Conservation (phyloP, 1,284 basidiomycete genomes). For the Phylloboletellus chloephorus region DNA sequence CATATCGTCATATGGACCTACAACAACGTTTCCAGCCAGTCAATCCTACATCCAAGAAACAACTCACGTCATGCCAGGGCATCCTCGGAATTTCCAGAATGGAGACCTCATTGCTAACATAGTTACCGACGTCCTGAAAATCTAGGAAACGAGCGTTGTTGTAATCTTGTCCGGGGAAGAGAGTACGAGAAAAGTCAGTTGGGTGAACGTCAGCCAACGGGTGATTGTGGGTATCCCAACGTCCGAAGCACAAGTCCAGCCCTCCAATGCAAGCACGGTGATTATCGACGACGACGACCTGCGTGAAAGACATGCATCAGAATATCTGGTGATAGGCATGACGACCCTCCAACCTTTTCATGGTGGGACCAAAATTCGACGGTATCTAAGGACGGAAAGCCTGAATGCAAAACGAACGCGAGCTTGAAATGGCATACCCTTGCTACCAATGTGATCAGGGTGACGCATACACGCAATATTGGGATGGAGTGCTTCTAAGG, state of each 20-base stretch:
- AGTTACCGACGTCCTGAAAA: conserved; percentile 79
- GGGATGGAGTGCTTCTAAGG: conserved; percentile 75
- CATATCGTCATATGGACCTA: conserved; percentile 82
- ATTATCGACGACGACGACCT: conserved; percentile 84
- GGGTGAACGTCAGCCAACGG: conserved; percentile 89
- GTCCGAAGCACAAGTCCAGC: conserved; percentile 88
- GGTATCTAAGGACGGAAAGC: conserved; percentile 42
- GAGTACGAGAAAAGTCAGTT: conserved; percentile 69
- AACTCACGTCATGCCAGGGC: conserved; percentile 83
- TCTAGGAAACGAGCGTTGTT: conserved; percentile 82
- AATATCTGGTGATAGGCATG: neutral
- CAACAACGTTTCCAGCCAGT: conserved; percentile 1
- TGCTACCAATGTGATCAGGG: conserved; percentile 83
- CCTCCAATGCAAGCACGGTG: conserved; percentile 78
- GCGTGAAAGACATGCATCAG: conserved; percentile 7
- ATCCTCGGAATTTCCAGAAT: conserved; percentile 71
- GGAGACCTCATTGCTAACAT: conserved; percentile 68
- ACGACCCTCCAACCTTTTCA: conserved; percentile 47
- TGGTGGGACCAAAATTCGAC: conserved; percentile 84
- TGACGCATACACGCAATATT: conserved; percentile 87
- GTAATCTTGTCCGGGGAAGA: conserved; percentile 94
- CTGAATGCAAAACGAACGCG: neutral
- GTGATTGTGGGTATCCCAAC: conserved; percentile 88
- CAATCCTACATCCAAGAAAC: neutral
- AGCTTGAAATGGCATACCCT: conserved; percentile 39